Evolutionary conservation across 345 rosid genomes (phyloP), one percentile per base, ranked within the genome.

Genomic region (Microcos paniculata): DNA sequence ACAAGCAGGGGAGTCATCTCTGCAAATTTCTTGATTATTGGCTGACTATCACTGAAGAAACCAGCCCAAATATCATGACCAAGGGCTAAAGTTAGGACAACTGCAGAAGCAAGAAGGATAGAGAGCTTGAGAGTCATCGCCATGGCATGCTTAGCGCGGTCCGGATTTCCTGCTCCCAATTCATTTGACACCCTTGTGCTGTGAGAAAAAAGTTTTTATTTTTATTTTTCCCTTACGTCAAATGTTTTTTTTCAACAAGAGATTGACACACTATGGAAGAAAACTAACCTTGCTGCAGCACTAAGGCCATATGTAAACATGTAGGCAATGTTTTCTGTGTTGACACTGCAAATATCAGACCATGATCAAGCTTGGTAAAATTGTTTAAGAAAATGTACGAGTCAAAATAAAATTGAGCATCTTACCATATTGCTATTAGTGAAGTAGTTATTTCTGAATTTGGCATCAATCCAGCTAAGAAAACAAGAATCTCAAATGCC

Each of bases 141-240:
- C 84, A 76, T 81, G 33, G 85, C 86, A 16, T 59, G 75, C 69
- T 79, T 87, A 2, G 88, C 88, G 70, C 18, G 43, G 24, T 31
- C 53, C 0, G 80, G 26, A 0, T 64, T 75, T 52, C 78, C 89
- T 0, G 90, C 88, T 70, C 90, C 92, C 66, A 85, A 35, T 69
- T 87, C 88, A 56, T 89, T 87, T 8, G 90, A 87, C 70, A 89
- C 87, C 68, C 90, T 87, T 51, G 92, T 87, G 74, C 92, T 87
- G 81, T 46, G 28, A 49, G n/a, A 35, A 21, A 24, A 16, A 24
- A 40, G 10, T 14, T 56, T 45, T 6, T 16, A 3, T 49, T 15
- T 35, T 35, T 35, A 2, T 5, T 5, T 5, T 35, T 35, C 2
- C 38, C 38, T 35, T 35, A 35, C 3, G 3, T 35, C 38, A 35